Conservation (phyloP, 805 yeast genomes). For the Ogataea populi-albae region DNA sequence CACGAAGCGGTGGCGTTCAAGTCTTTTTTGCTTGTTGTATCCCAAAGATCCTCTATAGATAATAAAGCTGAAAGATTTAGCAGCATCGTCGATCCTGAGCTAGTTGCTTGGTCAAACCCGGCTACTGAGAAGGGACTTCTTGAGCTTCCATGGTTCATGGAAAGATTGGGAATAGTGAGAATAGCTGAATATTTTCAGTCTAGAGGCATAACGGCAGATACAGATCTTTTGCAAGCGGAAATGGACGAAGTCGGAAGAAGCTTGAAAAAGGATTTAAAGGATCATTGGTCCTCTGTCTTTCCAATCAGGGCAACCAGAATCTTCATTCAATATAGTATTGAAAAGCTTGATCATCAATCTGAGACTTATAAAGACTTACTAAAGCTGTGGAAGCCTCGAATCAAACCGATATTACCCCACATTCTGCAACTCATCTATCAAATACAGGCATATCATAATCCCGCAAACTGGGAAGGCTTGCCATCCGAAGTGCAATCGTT, state of each 20-base stretch:
- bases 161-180: slow-evolving; percentile 87
- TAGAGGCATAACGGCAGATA: slow-evolving; percentile 73
- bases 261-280: slow-evolving; percentile 74
- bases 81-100: slow-evolving; percentile 88
- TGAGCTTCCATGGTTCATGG: slow-evolving; percentile 98
- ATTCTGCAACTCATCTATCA: slow-evolving; percentile 83
- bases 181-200: slow-evolving; percentile 88
- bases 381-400: slow-evolving; percentile 87
- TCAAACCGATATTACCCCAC: slow-evolving; percentile 88
- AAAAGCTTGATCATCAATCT: slow-evolving; percentile 76
- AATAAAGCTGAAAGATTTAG: slow-evolving; percentile 73
- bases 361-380: slow-evolving; percentile 69
- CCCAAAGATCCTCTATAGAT: slow-evolving; percentile 76
- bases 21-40: slow-evolving; percentile 86
- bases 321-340: slow-evolving; percentile 92
- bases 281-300: slow-evolving; percentile 90
- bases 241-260: slow-evolving; percentile 88
- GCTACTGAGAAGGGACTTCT: slow-evolving; percentile 84
- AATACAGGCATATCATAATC: slow-evolving; percentile 91
- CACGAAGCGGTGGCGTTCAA: slow-evolving; percentile 94
- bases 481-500: slow-evolving; percentile 90
- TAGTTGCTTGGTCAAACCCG: slow-evolving; percentile 89
- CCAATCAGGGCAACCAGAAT: slow-evolving; percentile 95
- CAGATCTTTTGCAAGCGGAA: slow-evolving; percentile 69
- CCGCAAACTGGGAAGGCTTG: slow-evolving; percentile 82